phyloP scores from a whole-genome alignment of 2,329 filamentous ascomycete species.

The Chaetomium olivaceum region DNA sequence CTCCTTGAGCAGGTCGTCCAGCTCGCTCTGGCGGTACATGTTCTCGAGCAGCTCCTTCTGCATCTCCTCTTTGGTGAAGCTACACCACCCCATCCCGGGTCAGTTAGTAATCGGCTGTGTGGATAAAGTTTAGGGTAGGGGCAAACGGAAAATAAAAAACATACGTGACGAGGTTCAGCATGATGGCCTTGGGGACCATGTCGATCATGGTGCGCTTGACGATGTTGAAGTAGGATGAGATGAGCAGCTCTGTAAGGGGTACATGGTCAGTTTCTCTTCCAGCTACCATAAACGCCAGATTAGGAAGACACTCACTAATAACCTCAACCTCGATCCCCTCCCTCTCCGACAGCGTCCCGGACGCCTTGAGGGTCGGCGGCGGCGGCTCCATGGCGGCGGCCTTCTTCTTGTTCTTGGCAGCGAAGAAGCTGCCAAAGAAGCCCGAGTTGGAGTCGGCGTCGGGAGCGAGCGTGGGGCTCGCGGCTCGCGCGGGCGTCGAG shows the following conservation, averaged over 20 bases:
- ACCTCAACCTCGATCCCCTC: conserved; percentile 97
- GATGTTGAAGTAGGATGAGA: conserved; percentile 97
- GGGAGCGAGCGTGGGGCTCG: conserved; percentile 65
- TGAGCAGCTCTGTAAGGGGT: conserved; percentile 75
- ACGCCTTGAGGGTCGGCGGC: conserved; percentile 89
- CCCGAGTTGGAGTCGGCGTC: conserved; percentile 62
- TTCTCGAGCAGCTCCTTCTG: conserved; percentile 94
- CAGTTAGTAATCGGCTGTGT: background rate
- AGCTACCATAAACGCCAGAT: no score
- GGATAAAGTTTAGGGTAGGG: background rate
- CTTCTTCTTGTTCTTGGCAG: conserved; percentile 99
- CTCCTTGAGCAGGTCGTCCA: conserved; percentile 95
- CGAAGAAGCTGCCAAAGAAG: conserved; percentile 98
- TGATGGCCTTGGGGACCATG: conserved; percentile 99
- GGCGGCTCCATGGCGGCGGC: conserved; percentile 99
- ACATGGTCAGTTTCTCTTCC: conserved; percentile 13
- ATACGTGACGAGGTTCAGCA: conserved; percentile 94
- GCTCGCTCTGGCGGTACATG: conserved; percentile 88
- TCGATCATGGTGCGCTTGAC: conserved; percentile 98
- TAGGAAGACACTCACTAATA: conserved; percentile 78
- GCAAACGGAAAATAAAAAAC: conserved; percentile 41
- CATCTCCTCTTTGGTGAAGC: conserved; percentile 97
- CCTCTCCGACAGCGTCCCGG: conserved; percentile 87
- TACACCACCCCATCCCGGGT: conserved; percentile 41
- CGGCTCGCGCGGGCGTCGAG: conserved; percentile 67